Percentiles rank a stretch among this genome's conserved stretches.
Evolutionary conservation across 306 rosid genomes (phyloP).

Genomic region (Casuarina equisetifolia): DNA sequence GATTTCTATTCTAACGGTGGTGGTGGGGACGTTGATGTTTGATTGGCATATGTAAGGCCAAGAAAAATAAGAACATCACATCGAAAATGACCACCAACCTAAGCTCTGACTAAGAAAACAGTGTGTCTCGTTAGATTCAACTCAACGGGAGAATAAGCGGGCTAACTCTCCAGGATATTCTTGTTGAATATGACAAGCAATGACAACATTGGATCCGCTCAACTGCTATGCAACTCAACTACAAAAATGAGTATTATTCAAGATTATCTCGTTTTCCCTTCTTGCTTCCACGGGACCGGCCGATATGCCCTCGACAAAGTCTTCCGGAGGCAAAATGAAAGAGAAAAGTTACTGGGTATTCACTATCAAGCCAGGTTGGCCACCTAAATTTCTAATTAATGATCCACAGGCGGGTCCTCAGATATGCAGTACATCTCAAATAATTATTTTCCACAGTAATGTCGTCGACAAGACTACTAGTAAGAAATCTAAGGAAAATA

Average conservation of each 20-base stretch:
- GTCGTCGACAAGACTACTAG: not conserved
- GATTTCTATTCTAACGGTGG: not conserved
- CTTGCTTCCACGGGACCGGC: not conserved
- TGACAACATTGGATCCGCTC: not conserved
- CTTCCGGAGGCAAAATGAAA: not conserved
- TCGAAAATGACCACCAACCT: not conserved
- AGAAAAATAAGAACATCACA: not conserved
- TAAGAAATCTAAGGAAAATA: not conserved
- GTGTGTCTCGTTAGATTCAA: not conserved
- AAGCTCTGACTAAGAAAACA: not conserved
- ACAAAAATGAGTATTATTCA: not conserved
- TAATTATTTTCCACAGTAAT: not conserved
- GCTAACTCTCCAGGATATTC: not conserved
- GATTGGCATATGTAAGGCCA: not conserved
- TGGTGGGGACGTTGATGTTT: not conserved
- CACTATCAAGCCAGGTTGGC: not conserved
- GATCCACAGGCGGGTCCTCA: not conserved
- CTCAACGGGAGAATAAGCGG: not conserved
- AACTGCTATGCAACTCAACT: not conserved
- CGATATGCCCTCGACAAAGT: not conserved
- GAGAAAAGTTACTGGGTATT: not conserved
- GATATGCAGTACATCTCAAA: not conserved
- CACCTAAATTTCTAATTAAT: not conserved
- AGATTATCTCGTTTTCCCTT: not conserved
- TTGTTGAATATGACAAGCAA: not conserved